These are phyloP conservation scores for Starmerella kuoi DNA, from an alignment of 805 yeast genomes.

Conservation along the genomic window DNA sequence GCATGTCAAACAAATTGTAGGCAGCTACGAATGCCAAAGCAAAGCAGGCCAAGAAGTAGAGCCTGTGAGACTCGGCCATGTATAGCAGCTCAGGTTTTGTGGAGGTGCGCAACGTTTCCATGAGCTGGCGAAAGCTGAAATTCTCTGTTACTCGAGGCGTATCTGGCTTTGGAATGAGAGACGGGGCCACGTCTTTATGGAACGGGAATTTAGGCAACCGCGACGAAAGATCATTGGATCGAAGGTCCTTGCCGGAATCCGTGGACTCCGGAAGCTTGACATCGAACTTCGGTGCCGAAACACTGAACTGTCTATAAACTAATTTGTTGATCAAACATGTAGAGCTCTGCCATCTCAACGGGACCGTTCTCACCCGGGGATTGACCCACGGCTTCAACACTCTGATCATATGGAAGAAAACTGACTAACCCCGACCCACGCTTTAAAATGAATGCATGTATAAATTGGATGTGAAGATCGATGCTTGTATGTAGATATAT, in stretches of 20 bases:
- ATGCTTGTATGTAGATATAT: too few species aligned
- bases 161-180: slow-evolving; percentile 61
- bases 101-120: slow-evolving; percentile 43
- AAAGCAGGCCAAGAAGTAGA: slow-evolving; percentile 58
- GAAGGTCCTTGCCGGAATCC: slow-evolving; percentile 19
- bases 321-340: neutral
- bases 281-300: slow-evolving; percentile 3
- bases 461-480: too few species aligned
- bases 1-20: slow-evolving; percentile 46
- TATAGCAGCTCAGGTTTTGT: slow-evolving; percentile 60
- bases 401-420: too few species aligned
- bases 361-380: too few species aligned
- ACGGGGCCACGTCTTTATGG: slow-evolving; percentile 50
- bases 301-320: neutral
- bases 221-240: slow-evolving; percentile 39
- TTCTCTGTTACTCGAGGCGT: slow-evolving; percentile 58
- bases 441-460: too few species aligned
- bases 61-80: slow-evolving; percentile 71
- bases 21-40: slow-evolving; percentile 56
- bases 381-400: too few species aligned
- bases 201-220: slow-evolving; percentile 58
- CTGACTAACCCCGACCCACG: too few species aligned
- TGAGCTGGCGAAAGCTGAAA: slow-evolving; percentile 48
- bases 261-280: slow-evolving; percentile 17
- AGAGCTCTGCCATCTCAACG: too few species aligned